A percentile compares a stretch with the other conserved stretches of the same genome.
Conservation (phyloP, 306 rosid species). For the Benincasa hispida region DNA sequence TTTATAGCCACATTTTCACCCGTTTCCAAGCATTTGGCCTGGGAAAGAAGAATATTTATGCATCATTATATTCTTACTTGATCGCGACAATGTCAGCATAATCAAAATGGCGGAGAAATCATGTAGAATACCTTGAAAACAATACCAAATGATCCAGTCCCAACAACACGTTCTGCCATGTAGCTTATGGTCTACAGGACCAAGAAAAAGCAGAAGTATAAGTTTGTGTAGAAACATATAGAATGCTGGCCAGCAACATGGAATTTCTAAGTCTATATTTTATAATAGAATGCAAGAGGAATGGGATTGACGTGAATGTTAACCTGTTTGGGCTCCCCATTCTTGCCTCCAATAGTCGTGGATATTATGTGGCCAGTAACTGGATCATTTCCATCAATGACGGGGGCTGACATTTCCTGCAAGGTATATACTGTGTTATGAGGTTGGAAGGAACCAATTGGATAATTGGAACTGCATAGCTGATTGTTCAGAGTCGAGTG, state of each 20-base stretch:
- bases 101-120: background rate
- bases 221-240: background rate
- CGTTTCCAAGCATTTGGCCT: constrained; percentile 97
- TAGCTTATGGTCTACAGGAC: constrained; percentile 83
- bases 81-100: background rate
- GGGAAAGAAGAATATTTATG: constrained; percentile 2
- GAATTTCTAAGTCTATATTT: background rate
- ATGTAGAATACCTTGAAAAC: constrained; percentile 68
- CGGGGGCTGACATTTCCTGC: constrained; percentile 75
- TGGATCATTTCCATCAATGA: constrained; percentile 66
- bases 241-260: background rate
- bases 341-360: constrained; percentile 90
- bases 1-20: constrained; percentile 91
- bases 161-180: constrained; percentile 95
- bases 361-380: constrained; percentile 90
- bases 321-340: constrained; percentile 96
- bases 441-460: background rate
- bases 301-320: constrained; percentile 4
- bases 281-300: background rate
- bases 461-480: background rate
- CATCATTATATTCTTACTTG: background rate
- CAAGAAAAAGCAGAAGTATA: background rate
- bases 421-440: constrained; percentile 13
- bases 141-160: constrained; percentile 87
- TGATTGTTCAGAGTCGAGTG: background rate